phyloP scores from a whole-genome alignment of 139 green algal genomes.

The Micractinium sp. region DNA sequence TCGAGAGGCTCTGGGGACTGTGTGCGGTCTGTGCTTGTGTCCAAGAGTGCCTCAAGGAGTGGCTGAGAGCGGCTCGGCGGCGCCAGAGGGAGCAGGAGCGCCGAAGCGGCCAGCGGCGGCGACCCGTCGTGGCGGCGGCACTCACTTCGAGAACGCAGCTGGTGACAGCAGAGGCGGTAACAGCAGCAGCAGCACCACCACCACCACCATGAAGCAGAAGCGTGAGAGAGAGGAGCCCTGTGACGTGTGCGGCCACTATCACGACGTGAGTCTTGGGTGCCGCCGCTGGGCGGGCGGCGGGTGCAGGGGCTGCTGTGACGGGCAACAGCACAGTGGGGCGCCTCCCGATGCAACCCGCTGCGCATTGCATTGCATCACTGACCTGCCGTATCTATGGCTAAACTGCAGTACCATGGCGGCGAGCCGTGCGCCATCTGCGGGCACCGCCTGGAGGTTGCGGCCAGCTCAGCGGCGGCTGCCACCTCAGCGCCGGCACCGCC shows the following conservation, averaged over 20 bases:
- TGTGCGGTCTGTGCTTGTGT: too few species aligned
- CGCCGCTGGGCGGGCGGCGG: background rate
- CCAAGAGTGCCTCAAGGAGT: too few species aligned
- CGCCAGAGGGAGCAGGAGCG: too few species aligned
- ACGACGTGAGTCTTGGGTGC: conserved; percentile 68
- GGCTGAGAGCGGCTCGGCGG: too few species aligned
- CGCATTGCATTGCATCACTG: background rate
- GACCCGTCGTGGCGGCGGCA: background rate
- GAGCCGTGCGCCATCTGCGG: conserved; percentile 85
- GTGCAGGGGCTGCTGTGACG: background rate
- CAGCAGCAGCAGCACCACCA: background rate
- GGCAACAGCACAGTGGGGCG: too few species aligned
- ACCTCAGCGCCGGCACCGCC: background rate
- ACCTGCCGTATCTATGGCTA: background rate
- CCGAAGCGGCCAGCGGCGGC: background rate
- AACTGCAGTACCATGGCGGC: conserved; percentile 76
- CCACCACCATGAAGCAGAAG: conserved; percentile 30
- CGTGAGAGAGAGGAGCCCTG: conserved; percentile 84
- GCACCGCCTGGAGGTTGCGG: conserved; percentile 64
- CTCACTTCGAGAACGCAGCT: background rate
- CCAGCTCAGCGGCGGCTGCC: background rate
- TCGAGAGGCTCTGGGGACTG: too few species aligned
- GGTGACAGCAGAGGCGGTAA: background rate
- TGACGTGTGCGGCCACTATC: conserved; percentile 88
- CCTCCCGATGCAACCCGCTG: background rate